Evolutionary conservation across 2,329 filamentous ascomycete species (phyloP), one percentile per base, ranked within the genome.

Genomic region (Penicillium crustosum): DNA sequence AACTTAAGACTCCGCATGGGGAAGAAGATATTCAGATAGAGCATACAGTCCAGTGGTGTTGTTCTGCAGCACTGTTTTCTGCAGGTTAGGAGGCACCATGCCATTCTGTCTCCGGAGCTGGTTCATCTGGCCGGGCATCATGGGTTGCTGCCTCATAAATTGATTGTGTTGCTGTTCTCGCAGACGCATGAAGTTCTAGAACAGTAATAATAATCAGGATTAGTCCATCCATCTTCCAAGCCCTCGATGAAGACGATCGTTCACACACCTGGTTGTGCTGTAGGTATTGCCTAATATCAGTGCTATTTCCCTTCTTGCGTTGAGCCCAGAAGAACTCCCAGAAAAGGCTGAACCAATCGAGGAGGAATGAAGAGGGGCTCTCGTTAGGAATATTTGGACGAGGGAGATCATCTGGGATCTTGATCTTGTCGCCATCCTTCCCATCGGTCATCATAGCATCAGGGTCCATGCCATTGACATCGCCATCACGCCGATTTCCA

Each of bases 281-380:
- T 57, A 95, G 85, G 75, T 96, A 96, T 78, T 90, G 86, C 62
- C 83, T 83, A 47, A 91, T 87, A 59, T 84, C 83, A 27, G 79
- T 76, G 70, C 82, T 87, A 55, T 83, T 83, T 54, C 84, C 85
- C 73, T 86, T 88, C 68, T 83, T 85, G 70, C 91, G 89, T 72
- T 93, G 90, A 55, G 91, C 91, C 70, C 87, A 87, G 76, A 90
- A 95, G 67, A 97, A 91, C 70, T 99, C 94, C 92, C 92, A 97
- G 75, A 99, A 99, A 52, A 97, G 84, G 70, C 88, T 91, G 80
- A 95, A 99, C 94, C 94, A 99, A 70, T 97, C 94, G 66, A 91
- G 89, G n/a, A 99, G 81, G 70, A 99, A 97, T 27, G 90, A 91
- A 0, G 72, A 61, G 89, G 89, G 54, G 83, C 83, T 60, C 59